A percentile compares a stretch with the other conserved stretches of the same genome.
Conservation (phyloP, 805 yeast genomes). For the Jamesozyma lodderae region DNA sequence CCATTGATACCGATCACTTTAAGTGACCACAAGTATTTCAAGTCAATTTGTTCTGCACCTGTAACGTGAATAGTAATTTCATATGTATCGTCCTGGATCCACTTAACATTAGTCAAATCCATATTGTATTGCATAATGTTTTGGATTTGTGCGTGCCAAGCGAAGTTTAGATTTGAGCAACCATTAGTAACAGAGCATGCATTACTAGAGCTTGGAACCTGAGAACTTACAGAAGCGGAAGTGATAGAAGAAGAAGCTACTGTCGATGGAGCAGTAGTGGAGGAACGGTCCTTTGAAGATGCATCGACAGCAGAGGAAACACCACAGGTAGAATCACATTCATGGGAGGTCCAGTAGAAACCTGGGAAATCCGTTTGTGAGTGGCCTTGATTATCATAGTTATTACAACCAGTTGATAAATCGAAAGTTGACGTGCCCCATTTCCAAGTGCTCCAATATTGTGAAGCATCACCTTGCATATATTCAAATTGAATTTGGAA, state of each 20-base stretch:
- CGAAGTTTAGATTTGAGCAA: conserved; percentile 12
- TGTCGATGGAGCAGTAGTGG: not conserved
- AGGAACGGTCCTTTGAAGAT: not conserved
- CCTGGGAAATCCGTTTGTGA: conserved; percentile 20
- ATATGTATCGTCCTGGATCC: conserved; percentile 9
- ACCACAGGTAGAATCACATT: not conserved
- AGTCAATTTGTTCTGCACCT: conserved; percentile 11
- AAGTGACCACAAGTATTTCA: conserved; percentile 11
- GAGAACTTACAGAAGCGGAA: not conserved
- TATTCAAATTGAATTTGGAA: conserved; percentile 17
- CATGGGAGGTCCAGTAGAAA: conserved; percentile 9
- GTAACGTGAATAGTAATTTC: conserved; percentile 15
- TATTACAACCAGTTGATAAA: conserved; percentile 15
- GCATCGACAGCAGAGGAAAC: not conserved
- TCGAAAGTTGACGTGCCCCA: conserved; percentile 15
- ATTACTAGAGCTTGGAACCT: too few relatives aligned
- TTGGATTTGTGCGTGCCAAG: conserved; percentile 5
- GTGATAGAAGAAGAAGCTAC: not conserved
- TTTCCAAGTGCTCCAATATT: conserved; percentile 8
- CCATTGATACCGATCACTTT: conserved; percentile 13
- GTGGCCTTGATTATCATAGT: conserved; percentile 11
- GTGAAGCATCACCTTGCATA: conserved; percentile 7
- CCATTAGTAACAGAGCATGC: too few relatives aligned
- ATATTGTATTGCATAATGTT: conserved; percentile 10
- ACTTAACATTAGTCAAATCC: conserved; percentile 8